Evolutionary conservation across 768 basidiomycete genomes (phyloP).

Genomic region (Hygrocybe coccinea): DNA sequence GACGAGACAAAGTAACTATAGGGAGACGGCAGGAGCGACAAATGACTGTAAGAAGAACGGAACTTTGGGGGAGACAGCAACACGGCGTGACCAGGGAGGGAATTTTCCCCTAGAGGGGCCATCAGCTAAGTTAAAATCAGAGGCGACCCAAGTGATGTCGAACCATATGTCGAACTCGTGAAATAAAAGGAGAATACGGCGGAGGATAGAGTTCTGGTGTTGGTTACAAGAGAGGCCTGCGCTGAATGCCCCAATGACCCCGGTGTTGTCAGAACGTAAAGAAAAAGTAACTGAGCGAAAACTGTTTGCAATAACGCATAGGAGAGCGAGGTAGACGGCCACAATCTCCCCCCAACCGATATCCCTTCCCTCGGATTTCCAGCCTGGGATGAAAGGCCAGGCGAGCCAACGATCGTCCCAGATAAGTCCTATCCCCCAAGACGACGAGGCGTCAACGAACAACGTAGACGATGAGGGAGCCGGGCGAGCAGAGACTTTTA

Average conservation of each 20-base stretch:
- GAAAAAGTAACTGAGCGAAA: constrained; percentile 14
- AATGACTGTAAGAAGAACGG: neutral
- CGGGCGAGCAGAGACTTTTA: constrained; percentile 3
- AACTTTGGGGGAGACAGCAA: neutral
- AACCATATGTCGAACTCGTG: constrained; percentile 24
- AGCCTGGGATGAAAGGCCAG: constrained; percentile 18
- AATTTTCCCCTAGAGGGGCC: constrained; percentile 9
- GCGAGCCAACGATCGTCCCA: constrained; percentile 19
- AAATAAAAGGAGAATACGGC: constrained; percentile 21
- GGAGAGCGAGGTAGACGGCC: constrained; percentile 22
- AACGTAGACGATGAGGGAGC: constrained; percentile 8
- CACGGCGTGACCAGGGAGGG: constrained; percentile 1
- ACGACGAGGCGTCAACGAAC: constrained; percentile 21
- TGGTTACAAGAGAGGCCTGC: constrained; percentile 24
- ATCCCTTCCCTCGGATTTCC: constrained; percentile 18
- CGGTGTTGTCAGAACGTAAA: constrained; percentile 29
- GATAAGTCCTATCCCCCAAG: constrained; percentile 27
- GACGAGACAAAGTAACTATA: neutral
- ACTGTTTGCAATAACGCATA: constrained; percentile 6
- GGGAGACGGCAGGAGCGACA: neutral
- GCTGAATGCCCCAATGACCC: constrained; percentile 26
- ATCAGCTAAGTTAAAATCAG: constrained; percentile 18
- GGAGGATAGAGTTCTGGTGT: constrained; percentile 28
- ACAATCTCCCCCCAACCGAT: constrained; percentile 32
- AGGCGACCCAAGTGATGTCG: constrained; percentile 22